A percentile compares a stretch with the other conserved stretches of the same genome.
phyloP scores from a whole-genome alignment of 441 rosid species.

The Dalechampia spathulata region DNA sequence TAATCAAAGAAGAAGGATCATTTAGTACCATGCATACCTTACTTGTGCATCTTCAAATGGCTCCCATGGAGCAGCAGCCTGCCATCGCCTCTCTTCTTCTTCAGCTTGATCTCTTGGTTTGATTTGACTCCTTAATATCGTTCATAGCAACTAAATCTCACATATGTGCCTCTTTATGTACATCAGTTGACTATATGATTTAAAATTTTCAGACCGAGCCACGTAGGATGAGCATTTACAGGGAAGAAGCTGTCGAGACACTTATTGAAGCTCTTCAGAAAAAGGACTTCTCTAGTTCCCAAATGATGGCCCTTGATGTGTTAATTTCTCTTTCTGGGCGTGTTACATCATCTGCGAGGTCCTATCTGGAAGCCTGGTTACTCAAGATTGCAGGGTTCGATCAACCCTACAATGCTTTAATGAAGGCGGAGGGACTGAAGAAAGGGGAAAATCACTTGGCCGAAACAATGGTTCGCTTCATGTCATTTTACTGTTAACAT shows the following conservation, averaged over 20 bases:
- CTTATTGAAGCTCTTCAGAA: conserved; percentile 47
- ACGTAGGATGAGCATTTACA: conserved; percentile 61
- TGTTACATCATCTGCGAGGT: conserved; percentile 36
- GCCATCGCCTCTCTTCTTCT: conserved; percentile 55
- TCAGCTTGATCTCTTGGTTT: conserved; percentile 64
- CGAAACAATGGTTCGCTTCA: conserved; percentile 34
- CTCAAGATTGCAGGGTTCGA: conserved; percentile 55
- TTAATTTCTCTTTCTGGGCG: conserved; percentile 46
- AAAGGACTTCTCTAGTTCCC: conserved; percentile 48
- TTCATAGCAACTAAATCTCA: neutral
- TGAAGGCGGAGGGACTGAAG: conserved; percentile 30
- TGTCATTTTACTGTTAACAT: neutral
- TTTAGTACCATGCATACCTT: conserved; percentile 66
- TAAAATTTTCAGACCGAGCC: conserved; percentile 45
- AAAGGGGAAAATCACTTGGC: conserved; percentile 25
- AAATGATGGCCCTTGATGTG: conserved; percentile 46
- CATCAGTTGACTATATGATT: conserved; percentile 4
- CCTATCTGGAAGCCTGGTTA: conserved; percentile 50
- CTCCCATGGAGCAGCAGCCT: conserved; percentile 61
- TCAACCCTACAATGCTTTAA: conserved; percentile 41
- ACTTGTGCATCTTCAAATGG: conserved; percentile 70
- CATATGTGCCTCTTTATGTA: neutral
- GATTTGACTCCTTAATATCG: conserved; percentile 12
- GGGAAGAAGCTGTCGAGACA: conserved; percentile 62
- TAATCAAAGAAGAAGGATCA: conserved; percentile 52